Evolutionary conservation across 192 early-diverging fungal genomes (phyloP).

Genomic region (Rhizoclosmatium globosum): DNA sequence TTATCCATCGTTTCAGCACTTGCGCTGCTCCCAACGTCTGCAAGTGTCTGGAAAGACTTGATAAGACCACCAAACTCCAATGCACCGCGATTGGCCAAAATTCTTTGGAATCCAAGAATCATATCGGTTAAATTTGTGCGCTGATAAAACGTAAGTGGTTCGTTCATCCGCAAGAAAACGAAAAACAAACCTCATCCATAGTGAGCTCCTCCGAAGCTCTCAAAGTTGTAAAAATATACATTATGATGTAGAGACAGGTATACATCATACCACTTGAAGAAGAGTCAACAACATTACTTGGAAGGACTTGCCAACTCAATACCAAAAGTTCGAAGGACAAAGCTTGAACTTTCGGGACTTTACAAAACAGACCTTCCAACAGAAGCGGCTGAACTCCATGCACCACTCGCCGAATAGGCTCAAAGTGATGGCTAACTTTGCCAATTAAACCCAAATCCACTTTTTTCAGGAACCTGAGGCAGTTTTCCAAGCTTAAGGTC

Average conservation of each 20-base stretch:
- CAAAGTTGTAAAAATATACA: slow-evolving; percentile 42
- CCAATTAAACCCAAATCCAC: not conserved
- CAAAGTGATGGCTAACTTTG: slow-evolving; percentile 19
- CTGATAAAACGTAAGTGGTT: slow-evolving; percentile 1
- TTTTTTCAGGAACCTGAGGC: slow-evolving; percentile 37
- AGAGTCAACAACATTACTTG: slow-evolving; percentile 40
- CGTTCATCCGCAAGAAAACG: not conserved
- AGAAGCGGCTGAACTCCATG: slow-evolving; percentile 43
- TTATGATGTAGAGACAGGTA: slow-evolving; percentile 47
- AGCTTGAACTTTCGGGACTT: slow-evolving; percentile 31
- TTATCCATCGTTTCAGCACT: slow-evolving; percentile 9
- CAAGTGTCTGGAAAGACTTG: slow-evolving; percentile 43
- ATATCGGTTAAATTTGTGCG: slow-evolving; percentile 1
- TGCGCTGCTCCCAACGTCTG: slow-evolving; percentile 12
- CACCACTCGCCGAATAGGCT: slow-evolving; percentile 5
- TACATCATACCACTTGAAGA: slow-evolving; percentile 42
- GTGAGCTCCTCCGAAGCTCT: not conserved
- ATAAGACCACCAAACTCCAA: slow-evolving; percentile 50
- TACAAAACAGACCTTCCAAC: slow-evolving; percentile 42
- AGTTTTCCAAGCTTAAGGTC: slow-evolving; percentile 40
- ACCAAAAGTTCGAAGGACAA: slow-evolving; percentile 49
- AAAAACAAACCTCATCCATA: slow-evolving; percentile 29
- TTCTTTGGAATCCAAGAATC: slow-evolving; percentile 21
- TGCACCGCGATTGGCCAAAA: slow-evolving; percentile 26
- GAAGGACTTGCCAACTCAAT: slow-evolving; percentile 40